These are phyloP conservation scores for Anaeramoeba flamelloides DNA, from an alignment of 78 protist species.

Conservation along the genomic window DNA sequence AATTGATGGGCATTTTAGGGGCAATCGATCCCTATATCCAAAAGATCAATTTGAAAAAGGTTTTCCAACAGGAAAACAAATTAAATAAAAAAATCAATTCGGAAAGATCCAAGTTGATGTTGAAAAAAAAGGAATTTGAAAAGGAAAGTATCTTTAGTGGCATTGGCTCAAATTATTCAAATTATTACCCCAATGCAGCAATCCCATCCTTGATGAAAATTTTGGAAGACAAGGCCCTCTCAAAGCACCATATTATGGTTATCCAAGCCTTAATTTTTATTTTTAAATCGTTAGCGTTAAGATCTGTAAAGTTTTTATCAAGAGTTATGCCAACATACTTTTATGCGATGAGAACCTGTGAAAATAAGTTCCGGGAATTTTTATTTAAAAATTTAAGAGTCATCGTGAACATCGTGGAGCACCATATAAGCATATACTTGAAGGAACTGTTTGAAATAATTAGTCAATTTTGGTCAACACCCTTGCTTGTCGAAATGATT, in stretches of 20 bases:
- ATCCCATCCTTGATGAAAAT: not conserved
- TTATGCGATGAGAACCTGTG: not conserved
- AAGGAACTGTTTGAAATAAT: not conserved
- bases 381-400: not conserved
- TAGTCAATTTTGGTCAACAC: not conserved
- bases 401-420: not conserved
- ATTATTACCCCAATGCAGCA: not conserved
- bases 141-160: not conserved
- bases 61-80: not conserved
- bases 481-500: conserved; percentile 22
- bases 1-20: not conserved
- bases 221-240: not conserved
- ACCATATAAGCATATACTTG: not conserved
- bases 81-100: not conserved
- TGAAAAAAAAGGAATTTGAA: not conserved
- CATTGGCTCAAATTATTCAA: not conserved
- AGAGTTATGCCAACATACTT: not conserved
- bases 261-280: not conserved
- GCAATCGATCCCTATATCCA: not conserved
- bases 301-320: not conserved
- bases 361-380: not conserved
- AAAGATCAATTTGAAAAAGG: not conserved
- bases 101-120: not conserved
- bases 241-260: not conserved
- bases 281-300: not conserved